A percentile compares a stretch with the other conserved stretches of the same genome.
Evolutionary conservation across 176 grass and related monocot genomes (phyloP).

Genomic region (Musa acuminata): DNA sequence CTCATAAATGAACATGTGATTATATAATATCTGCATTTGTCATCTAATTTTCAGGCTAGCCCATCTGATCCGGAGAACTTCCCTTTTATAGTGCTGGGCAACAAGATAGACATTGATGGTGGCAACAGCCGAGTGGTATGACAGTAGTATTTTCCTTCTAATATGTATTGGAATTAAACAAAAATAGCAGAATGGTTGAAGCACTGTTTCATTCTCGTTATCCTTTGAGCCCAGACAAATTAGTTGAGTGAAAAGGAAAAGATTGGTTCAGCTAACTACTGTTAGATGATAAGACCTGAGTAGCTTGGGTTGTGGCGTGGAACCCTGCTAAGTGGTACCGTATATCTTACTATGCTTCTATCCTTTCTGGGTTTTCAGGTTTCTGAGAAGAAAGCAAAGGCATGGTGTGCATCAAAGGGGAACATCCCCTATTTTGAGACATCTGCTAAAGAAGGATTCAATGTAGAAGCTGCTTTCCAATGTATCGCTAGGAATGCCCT

Average conservation of each 20-base stretch:
- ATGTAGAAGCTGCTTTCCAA: too few relatives aligned
- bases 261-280: too few relatives aligned
- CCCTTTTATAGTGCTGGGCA: conserved; percentile 87
- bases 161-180: neutral
- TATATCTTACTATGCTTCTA: neutral
- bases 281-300: neutral
- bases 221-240: neutral
- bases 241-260: neutral
- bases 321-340: neutral
- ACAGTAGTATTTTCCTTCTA: neutral
- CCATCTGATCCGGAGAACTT: conserved; percentile 86
- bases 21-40: neutral
- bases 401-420: conserved; percentile 39
- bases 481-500: too few relatives aligned
- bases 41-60: conserved; percentile 50
- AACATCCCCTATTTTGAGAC: too few relatives aligned
- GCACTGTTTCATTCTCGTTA: conserved; percentile 7
- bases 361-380: conserved; percentile 33
- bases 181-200: neutral
- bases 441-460: too few relatives aligned
- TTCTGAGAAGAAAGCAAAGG: conserved; percentile 67
- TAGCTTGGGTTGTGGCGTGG: neutral
- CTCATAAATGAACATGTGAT: neutral
- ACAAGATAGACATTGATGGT: conserved; percentile 87
- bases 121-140: conserved; percentile 84